Conservation (phyloP, 2,329 filamentous ascomycete species). For the Cordyceps cicadae region DNA sequence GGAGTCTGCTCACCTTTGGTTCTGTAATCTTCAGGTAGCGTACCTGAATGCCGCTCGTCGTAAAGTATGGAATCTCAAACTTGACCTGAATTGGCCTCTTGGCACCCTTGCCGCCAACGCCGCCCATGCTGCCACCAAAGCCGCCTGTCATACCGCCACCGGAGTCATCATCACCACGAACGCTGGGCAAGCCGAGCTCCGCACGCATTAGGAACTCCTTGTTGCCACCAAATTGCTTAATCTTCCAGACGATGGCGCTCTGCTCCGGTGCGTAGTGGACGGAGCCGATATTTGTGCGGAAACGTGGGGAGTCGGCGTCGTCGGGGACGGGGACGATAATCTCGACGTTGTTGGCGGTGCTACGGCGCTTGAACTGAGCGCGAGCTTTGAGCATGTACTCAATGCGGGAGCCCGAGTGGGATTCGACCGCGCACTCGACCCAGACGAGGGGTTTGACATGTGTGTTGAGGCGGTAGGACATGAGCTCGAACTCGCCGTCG, state of each 20-base stretch:
- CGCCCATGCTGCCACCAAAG: slow-evolving; percentile 94
- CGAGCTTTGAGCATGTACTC: slow-evolving; percentile 99
- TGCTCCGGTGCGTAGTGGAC: slow-evolving; percentile 98
- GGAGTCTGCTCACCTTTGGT: slow-evolving; percentile 64
- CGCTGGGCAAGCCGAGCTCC: slow-evolving; percentile 86
- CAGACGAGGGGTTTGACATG: slow-evolving; percentile 98
- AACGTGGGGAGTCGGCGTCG: slow-evolving; percentile 90
- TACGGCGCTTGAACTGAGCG: slow-evolving; percentile 95
- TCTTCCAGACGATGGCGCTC: slow-evolving; percentile 98
- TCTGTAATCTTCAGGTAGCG: slow-evolving; percentile 98
- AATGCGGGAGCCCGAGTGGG: slow-evolving; percentile 87
- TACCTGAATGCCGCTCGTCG: slow-evolving; percentile 97
- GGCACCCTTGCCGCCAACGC: slow-evolving; percentile 72
- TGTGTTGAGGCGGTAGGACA: slow-evolving; percentile 98
- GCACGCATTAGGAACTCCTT: slow-evolving; percentile 99
- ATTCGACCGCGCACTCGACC: slow-evolving; percentile 97
- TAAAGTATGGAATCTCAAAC: slow-evolving; percentile 99
- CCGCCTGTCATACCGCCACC: slow-evolving; percentile 97
- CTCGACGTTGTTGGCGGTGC: slow-evolving; percentile 97
- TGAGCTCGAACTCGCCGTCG: slow-evolving; percentile 97
- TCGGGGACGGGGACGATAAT: slow-evolving; percentile 96
- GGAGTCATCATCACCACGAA: slow-evolving; percentile 89
- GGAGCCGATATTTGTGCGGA: slow-evolving; percentile 93
- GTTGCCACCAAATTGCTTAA: slow-evolving; percentile 97
- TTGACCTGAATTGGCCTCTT: slow-evolving; percentile 98